Evolutionary conservation across 148 eudicot species (phyloP).

Genomic region (Chenopodium formosanum): DNA sequence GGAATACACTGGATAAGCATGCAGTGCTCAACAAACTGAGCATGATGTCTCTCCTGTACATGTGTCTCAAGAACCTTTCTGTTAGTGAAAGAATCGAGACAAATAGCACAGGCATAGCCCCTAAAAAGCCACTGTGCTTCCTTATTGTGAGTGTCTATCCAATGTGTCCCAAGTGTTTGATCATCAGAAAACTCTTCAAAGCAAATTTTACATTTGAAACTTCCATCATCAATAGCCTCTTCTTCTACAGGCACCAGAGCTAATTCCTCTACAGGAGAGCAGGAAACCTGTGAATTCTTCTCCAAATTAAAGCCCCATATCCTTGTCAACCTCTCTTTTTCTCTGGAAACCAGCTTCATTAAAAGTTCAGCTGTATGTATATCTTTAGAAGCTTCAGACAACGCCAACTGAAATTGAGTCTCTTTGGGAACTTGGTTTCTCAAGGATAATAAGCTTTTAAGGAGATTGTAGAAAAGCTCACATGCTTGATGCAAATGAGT

Average conservation of each 20-base stretch:
- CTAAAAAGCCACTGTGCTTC: constrained; percentile 97
- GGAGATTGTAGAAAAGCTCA: constrained; percentile 80
- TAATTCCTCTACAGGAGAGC: constrained; percentile 34
- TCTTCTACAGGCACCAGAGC: constrained; percentile 28
- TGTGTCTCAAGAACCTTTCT: constrained; percentile 84
- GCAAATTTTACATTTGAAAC: constrained; percentile 73
- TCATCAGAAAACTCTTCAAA: constrained; percentile 57
- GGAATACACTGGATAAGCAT: constrained; percentile 93
- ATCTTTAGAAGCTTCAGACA: constrained; percentile 95
- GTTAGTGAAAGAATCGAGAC: constrained; percentile 93
- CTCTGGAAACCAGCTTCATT: constrained; percentile 69
- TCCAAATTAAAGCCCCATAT: constrained; percentile 65
- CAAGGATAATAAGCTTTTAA: constrained; percentile 69
- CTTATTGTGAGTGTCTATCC: constrained; percentile 81
- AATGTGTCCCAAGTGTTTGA: constrained; percentile 65
- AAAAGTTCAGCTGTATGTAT: constrained; percentile 47
- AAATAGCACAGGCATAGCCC: constrained; percentile 95
- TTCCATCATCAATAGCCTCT: constrained; percentile 41
- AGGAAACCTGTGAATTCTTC: constrained; percentile 35
- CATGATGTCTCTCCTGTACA: constrained; percentile 91
- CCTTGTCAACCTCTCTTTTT: constrained; percentile 65
- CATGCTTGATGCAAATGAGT: constrained; percentile 82
- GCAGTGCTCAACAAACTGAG: constrained; percentile 83
- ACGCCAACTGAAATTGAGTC: constrained; percentile 86
- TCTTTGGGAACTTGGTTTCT: constrained; percentile 90